These are phyloP conservation scores for Trypanosoma avium DNA, from an alignment of 208 protist species.

Conservation along the genomic window DNA sequence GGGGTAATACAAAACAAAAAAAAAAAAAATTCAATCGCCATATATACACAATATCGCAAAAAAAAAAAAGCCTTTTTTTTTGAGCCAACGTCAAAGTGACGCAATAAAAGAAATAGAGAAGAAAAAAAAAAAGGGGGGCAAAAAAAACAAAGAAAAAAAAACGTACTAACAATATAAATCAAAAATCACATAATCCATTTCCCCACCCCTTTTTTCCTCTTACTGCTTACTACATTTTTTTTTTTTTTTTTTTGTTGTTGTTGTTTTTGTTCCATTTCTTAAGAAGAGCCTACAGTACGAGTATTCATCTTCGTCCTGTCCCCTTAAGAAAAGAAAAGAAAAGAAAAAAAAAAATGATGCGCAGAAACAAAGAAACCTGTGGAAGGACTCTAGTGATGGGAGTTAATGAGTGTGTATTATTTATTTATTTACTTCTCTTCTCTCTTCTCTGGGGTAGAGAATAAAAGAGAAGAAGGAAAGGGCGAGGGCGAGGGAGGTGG, in stretches of 20 bases:
- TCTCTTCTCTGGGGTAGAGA: not conserved
- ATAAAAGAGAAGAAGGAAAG: too few relatives aligned
- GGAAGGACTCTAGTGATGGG: too few relatives aligned
- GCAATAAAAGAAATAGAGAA: constrained; percentile 4
- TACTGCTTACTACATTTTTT: not conserved
- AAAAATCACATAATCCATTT: not conserved
- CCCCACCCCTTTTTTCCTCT: not conserved
- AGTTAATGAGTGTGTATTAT: too few relatives aligned
- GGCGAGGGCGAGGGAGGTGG: too few relatives aligned
- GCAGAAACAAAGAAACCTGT: too few relatives aligned
- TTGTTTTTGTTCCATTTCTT: constrained; percentile 2
- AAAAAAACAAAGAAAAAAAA: constrained; percentile 6
- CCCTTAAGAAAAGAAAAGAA: too few relatives aligned
- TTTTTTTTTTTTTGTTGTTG: not conserved
- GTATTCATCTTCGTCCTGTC: too few relatives aligned
- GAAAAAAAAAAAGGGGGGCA: constrained; percentile 16
- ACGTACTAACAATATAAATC: not conserved
- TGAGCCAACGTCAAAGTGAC: too few relatives aligned
- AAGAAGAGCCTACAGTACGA: too few relatives aligned
- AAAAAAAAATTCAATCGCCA: too few relatives aligned
- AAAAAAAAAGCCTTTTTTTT: constrained; percentile 16
- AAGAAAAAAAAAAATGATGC: too few relatives aligned
- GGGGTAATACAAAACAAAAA: not conserved
- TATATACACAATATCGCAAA: constrained; percentile 12
- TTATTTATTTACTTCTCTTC: not conserved